Conservation (phyloP, 495 filamentous ascomycete species). For the Talaromyces liani region DNA sequence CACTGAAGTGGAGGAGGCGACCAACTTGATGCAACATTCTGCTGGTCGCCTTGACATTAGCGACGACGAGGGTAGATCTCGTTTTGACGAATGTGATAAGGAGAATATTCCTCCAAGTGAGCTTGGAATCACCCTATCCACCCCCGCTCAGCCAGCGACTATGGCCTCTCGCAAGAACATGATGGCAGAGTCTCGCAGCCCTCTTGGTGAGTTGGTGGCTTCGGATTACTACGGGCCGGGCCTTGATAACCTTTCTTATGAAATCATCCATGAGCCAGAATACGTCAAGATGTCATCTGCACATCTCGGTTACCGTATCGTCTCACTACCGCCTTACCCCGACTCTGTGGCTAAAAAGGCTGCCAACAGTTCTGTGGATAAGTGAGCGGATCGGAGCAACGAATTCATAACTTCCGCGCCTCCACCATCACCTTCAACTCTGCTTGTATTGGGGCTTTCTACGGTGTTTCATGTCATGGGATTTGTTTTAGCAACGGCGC, state of each 20-base stretch:
- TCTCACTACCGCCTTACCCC: not conserved
- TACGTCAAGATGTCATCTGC: constrained; percentile 17
- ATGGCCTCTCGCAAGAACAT: constrained; percentile 25
- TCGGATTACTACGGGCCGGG: constrained; percentile 67
- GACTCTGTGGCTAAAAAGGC: not conserved
- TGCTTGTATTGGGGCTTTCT: not conserved
- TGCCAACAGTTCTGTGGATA: not conserved
- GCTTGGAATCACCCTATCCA: constrained; percentile 23
- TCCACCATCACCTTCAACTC: not conserved
- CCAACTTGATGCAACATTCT: constrained; percentile 85
- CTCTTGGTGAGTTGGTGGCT: constrained; percentile 62
- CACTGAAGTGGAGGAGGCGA: constrained; percentile 76
- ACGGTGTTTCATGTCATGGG: not conserved
- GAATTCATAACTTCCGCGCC: not conserved
- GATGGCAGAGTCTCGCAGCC: constrained; percentile 51
- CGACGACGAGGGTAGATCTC: constrained; percentile 41
- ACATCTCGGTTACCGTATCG: not conserved
- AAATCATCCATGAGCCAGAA: constrained; percentile 53
- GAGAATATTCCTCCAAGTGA: constrained; percentile 71
- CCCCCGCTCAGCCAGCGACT: constrained; percentile 12
- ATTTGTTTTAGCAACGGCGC: not conserved
- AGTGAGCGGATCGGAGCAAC: not conserved
- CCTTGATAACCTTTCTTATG: constrained; percentile 52
- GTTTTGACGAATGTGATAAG: constrained; percentile 60
- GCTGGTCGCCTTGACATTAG: constrained; percentile 79